Evolutionary conservation across 1,284 basidiomycete species (phyloP), one percentile per base, ranked within the genome.

Genomic region (Chalciporus sp.): DNA sequence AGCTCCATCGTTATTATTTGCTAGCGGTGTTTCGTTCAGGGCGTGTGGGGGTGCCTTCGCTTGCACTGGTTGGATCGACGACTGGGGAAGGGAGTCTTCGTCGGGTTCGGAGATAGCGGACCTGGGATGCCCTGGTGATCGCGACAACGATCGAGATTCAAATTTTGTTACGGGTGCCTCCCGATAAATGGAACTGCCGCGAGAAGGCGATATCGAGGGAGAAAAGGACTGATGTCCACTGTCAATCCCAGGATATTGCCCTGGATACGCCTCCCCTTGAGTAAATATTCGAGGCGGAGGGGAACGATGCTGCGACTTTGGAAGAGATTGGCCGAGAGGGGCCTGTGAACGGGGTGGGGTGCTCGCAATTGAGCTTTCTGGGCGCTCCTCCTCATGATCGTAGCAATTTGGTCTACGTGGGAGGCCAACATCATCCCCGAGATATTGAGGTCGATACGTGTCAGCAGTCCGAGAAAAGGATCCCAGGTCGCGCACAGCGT

Each of bases 361-460:
- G 46, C 71, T 69, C 42, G 70, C 70, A 52, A 73, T 73, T 16
- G 68, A 69, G 27, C 71, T 73, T 40, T 52, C 68, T 47, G 56
- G 69, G 26, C 40, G 60, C 16, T 70, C 63, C 35, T 70, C 69
- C 42, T 42, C 55, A 52, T 58, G 69, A 42, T 72, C 67, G 46
- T 55, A 9, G 10, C 42, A 23, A 16, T 49, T 47, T 37, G 57
- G 26, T 46, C 42, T 65, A 55, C 66, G 62, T 35, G 49, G 62
- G 28, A 43, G 8, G 42, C 43, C 48, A 28, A 41, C 43, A 56
- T 48, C 71, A 39, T 58, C 63, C 49, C 64, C 67, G 46, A 62
- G 43, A 67, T 72, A 70, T 42, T 64, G 66, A 42, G 79, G 79
- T 52, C 79, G 70, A 59, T 82, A 72, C 20, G 70, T 62, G 41